phyloP scores from a whole-genome alignment of 805 yeast species.

The Yamadazyma endophytica region DNA sequence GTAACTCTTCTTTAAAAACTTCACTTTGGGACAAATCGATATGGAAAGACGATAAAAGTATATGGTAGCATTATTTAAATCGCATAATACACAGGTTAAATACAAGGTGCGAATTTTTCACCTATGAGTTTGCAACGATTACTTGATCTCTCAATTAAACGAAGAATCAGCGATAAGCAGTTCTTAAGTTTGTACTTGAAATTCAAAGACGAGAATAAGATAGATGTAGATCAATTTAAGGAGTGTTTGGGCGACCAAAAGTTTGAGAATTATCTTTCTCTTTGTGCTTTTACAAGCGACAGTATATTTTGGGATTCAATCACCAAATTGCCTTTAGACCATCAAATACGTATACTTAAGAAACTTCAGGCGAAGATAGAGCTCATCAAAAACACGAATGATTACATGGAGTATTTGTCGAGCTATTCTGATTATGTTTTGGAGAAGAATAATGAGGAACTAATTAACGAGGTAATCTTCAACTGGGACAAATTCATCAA shows the following conservation, averaged over 20 bases:
- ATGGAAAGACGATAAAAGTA: constrained; percentile 11
- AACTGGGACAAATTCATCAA: constrained; percentile 8
- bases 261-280: constrained; percentile 10
- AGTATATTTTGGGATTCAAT: constrained; percentile 9
- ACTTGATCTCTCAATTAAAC: too few species aligned
- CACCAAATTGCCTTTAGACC: constrained; percentile 7
- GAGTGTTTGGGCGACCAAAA: constrained; percentile 18
- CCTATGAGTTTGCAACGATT: neutral
- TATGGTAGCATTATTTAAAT: constrained; percentile 8
- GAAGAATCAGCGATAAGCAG: constrained; percentile 18
- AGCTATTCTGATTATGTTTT: constrained; percentile 7
- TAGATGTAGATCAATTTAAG: constrained; percentile 22
- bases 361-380: constrained; percentile 6
- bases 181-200: constrained; percentile 26
- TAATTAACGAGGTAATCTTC: constrained; percentile 11
- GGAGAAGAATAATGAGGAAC: constrained; percentile 8
- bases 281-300: too few species aligned
- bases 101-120: constrained; percentile 1
- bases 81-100: constrained; percentile 3
- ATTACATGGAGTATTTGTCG: constrained; percentile 5
- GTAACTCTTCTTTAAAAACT: too few species aligned
- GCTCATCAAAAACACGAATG: constrained; percentile 5
- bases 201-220: constrained; percentile 16
- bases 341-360: constrained; percentile 10
- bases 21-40: constrained; percentile 10